Evolutionary conservation across 2,329 filamentous ascomycete genomes (phyloP), one percentile per base, ranked within the genome.

Genomic region (Spiromastix sp.): DNA sequence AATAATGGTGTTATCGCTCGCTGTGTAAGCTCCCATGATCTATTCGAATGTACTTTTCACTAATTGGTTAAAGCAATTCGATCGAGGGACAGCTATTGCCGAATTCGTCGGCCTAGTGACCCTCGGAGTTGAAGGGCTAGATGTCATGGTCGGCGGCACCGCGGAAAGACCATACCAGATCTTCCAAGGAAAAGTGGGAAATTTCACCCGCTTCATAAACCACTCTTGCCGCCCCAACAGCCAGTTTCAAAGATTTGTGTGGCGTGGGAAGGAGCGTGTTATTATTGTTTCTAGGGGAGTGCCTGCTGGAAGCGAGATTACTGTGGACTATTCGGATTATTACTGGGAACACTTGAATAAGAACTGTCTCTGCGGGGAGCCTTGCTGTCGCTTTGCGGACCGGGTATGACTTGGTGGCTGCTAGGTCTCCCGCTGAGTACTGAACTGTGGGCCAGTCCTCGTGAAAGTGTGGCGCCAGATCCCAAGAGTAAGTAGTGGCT

Each of bases 191-290:
- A 17, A 52, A 54, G 36, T 61, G 66, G 38, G 72, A 3, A 76
- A 76, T 45, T 73, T 70, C 43, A 75, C 71, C 2, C 59, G 71
- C 1, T 76, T 77, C 44, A 66, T 74, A 26, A 76, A 75, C 29
- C 67, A 76, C 45, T 74, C 69, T 29, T 76, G 71, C 49, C 64
- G 66, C 11, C 66, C 71, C 2, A 76, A 76, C 42, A 65, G 66
- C 34, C 71, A 74, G 46, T 74, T 71, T 30, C 64, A 74, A 43
- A 61, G 63, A 7, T 75, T 76, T 47, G 60, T 61, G n/a, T 75
- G 72, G 71, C 46, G 71, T 12, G 67, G 71, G 15, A 65, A 61
- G 4, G 69, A 76, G 50, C 57, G 69, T 9, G 67, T 74, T 9
- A 56, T 76, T 13, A 55, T 76, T 3, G 71, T 76, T 4, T 70